Evolutionary conservation across 805 yeast genomes (phyloP), one percentile per base, ranked within the genome.

Genomic region (Zygosaccharomyces lentus): DNA sequence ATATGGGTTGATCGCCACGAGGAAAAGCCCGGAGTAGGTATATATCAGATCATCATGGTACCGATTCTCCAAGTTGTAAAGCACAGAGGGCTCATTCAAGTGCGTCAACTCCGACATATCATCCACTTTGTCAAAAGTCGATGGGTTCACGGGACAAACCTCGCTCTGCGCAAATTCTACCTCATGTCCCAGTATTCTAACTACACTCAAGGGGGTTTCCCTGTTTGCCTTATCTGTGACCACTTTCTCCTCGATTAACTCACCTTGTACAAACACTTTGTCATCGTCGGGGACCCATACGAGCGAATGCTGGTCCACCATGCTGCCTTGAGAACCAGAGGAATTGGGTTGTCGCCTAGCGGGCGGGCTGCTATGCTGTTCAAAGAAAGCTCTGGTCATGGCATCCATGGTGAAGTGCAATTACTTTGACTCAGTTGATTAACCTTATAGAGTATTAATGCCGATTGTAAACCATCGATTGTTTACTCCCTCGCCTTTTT

Each of bases 71-170:
- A 93, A 66, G 62, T 93, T 93, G 67, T 88, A 76, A 8, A 93
- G 77, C n/a, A 93, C 98, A 0, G 96, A 85, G 0, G 99, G 96
- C 62, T 93, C 99, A 64, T 91, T 93, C 50, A 93, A 72, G 65
- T 83, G 88, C 0, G 99, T 93, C 52, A 93, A 73, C 55, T 90
- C 96, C 0, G 98, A 98, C 90, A 93, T 87, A 59, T 93, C 96
- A 55, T 85, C 81, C 49, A 95, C 91, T 57, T 81, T 84, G 65
- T 93, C 95, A 65, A 93, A 93, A 55, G 86, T 85, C 7, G 82
- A 73, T 1, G 99, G 99, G 60, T 93, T 93, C 42, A 90, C 74
- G 43, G 69, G 65, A 16, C 62, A 64, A 9, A 74, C 69, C 21
- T 72, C 71, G 4, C 80, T 70, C 12, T 51, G 46, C 4, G 50